Percentiles rank a stretch among this genome's conserved stretches.
Evolutionary conservation across 352 stramenopile species (phyloP).

Genomic region (Globisporangium viniferum): DNA sequence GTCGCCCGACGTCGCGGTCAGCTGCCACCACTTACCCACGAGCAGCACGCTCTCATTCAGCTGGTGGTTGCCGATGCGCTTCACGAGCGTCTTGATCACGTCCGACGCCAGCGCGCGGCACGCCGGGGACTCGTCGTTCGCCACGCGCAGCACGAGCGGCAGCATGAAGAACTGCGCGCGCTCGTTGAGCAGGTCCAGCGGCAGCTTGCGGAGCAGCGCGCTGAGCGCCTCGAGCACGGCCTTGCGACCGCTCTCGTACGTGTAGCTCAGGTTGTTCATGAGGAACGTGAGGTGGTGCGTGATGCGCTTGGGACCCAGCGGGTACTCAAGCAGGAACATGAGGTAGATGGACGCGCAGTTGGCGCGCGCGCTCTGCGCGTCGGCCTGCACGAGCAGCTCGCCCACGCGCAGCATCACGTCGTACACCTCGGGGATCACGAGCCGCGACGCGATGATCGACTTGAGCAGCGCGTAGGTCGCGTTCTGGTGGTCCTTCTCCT

Average conservation of each 20-base stretch:
- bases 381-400: constrained; percentile 92
- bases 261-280: constrained; percentile 94
- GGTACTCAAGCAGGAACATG: constrained; percentile 95
- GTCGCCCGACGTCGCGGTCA: constrained; percentile 27
- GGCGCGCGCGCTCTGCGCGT: constrained; percentile 81
- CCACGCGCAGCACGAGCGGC: constrained; percentile 93
- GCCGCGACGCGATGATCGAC: constrained; percentile 86
- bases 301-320: constrained; percentile 91
- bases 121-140: constrained; percentile 92
- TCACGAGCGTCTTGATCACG: constrained; percentile 83
- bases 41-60: constrained; percentile 89
- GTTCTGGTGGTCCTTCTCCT: constrained; percentile 94
- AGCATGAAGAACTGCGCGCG: constrained; percentile 94
- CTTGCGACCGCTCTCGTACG: constrained; percentile 92
- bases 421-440: constrained; percentile 94
- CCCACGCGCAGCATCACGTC: constrained; percentile 94
- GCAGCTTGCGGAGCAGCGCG: constrained; percentile 91
- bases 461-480: constrained; percentile 93
- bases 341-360: constrained; percentile 82
- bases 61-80: constrained; percentile 87
- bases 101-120: constrained; percentile 85
- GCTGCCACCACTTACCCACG: constrained; percentile 84
- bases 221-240: constrained; percentile 89
- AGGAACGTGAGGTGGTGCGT: constrained; percentile 94
- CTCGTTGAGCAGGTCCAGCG: constrained; percentile 88